Conservation (phyloP, 768 basidiomycete species). For the Boletus speciosus region DNA sequence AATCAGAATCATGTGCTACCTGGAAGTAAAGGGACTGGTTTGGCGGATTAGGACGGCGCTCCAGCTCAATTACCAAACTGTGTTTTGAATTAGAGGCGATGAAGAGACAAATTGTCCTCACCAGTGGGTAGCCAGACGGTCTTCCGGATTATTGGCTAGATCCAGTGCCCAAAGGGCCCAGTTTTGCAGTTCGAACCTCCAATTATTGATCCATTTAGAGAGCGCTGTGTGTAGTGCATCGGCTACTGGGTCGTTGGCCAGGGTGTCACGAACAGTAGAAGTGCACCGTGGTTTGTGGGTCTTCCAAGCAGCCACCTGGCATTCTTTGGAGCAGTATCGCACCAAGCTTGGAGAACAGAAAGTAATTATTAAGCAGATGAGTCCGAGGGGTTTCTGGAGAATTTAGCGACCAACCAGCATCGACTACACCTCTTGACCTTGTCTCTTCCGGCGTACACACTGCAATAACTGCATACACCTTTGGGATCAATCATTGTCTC, state of each 20-base stretch:
- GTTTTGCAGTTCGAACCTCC: slow-evolving; percentile 18
- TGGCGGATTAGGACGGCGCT: slow-evolving; percentile 15
- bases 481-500: slow-evolving; percentile 17
- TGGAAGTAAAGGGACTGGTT: slow-evolving; percentile 19
- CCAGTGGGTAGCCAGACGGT: slow-evolving; percentile 27
- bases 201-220: slow-evolving; percentile 27
- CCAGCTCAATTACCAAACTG: slow-evolving; percentile 23
- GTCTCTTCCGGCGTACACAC: slow-evolving; percentile 18
- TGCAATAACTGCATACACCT: slow-evolving; percentile 25
- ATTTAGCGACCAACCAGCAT: slow-evolving; percentile 18
- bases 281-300: slow-evolving; percentile 25
- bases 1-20: slow-evolving; percentile 4
- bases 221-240: slow-evolving; percentile 19
- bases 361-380: not conserved
- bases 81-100: not conserved
- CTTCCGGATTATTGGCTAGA: slow-evolving; percentile 23
- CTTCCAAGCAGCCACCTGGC: slow-evolving; percentile 29
- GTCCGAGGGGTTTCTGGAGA: not conserved
- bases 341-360: slow-evolving; percentile 17
- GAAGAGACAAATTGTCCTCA: not conserved
- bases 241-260: slow-evolving; percentile 13
- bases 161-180: slow-evolving; percentile 24
- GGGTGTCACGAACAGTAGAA: slow-evolving; percentile 6
- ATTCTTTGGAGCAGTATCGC: slow-evolving; percentile 29
- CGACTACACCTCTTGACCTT: slow-evolving; percentile 25